Conservation (phyloP, 2,329 filamentous ascomycete genomes). For the Cercospora berteroae region DNA sequence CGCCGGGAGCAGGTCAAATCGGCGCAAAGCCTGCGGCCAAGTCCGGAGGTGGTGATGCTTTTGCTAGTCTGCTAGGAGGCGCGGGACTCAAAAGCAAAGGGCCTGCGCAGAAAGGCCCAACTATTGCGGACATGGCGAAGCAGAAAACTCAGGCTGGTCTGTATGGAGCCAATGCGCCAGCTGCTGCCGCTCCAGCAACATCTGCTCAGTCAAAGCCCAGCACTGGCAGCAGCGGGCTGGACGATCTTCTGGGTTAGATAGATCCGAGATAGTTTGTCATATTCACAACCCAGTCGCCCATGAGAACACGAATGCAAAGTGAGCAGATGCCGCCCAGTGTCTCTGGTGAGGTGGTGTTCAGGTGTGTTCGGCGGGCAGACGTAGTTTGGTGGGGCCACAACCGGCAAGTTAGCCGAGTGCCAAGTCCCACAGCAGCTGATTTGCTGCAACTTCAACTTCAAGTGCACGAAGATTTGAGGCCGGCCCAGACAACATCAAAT, state of each 20-base stretch:
- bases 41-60: constrained; percentile 71
- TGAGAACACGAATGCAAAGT: neutral
- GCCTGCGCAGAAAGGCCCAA: constrained; percentile 66
- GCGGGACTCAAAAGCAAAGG: constrained; percentile 53
- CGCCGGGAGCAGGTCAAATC: constrained; percentile 38
- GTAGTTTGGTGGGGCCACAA: neutral
- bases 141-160: constrained; percentile 94
- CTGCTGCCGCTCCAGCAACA: constrained; percentile 17
- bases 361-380: neutral
- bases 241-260: constrained; percentile 46
- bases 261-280: neutral
- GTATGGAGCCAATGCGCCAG: constrained; percentile 69
- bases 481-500: constrained; percentile 3
- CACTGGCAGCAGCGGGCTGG: constrained; percentile 36
- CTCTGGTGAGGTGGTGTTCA: neutral
- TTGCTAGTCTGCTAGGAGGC: constrained; percentile 76
- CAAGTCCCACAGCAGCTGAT: constrained; percentile 1
- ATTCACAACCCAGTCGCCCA: neutral
- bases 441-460: constrained; percentile 1
- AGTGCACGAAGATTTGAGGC: constrained; percentile 4
- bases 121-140: constrained; percentile 93
- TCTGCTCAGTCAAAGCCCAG: constrained; percentile 26
- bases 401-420: neutral
- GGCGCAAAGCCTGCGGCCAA: constrained; percentile 41
- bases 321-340: neutral